Conservation (phyloP, 2,329 filamentous ascomycete species). For the Trichoderma simmonsii region DNA sequence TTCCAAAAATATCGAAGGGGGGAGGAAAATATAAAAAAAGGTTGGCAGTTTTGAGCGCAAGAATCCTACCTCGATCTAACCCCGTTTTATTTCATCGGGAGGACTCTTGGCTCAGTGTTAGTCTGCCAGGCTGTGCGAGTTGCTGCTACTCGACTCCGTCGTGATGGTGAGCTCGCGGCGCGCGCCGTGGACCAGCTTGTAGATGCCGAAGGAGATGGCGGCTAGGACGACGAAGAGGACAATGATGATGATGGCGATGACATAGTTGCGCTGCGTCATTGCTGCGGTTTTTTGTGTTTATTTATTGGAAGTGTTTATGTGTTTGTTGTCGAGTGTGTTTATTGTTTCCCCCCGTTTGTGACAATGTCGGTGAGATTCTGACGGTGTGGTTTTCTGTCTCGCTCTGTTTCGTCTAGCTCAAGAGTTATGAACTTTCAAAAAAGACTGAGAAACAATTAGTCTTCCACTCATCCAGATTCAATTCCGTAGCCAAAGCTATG, state of each 20-base stretch:
- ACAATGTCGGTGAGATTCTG: neutral
- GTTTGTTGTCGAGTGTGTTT: neutral
- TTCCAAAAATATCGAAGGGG: neutral
- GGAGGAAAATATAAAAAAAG: neutral
- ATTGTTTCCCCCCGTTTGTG: neutral
- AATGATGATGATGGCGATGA: slow-evolving; percentile 67
- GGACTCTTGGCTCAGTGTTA: slow-evolving; percentile 11
- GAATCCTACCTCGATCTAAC: neutral
- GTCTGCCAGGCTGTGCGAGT: slow-evolving; percentile 27
- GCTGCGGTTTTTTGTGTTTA: slow-evolving; percentile 30
- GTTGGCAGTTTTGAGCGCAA: neutral
- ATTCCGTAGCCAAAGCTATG: neutral
- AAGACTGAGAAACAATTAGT: neutral
- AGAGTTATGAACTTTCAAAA: neutral
- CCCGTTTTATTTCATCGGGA: neutral
- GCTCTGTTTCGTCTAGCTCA: neutral
- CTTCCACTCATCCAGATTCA: neutral
- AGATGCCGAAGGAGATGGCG: slow-evolving; percentile 61
- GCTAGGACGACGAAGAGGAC: slow-evolving; percentile 62
- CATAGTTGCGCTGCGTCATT: slow-evolving; percentile 63
- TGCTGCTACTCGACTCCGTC: slow-evolving; percentile 30
- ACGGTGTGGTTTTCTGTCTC: neutral
- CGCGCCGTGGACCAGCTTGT: slow-evolving; percentile 55
- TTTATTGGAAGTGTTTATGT: neutral
- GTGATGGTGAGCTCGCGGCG: slow-evolving; percentile 43